Evolutionary conservation across 257 asterid genomes (phyloP), one percentile per base, ranked within the genome.

Genomic region (Craterostigma plantagineum): DNA sequence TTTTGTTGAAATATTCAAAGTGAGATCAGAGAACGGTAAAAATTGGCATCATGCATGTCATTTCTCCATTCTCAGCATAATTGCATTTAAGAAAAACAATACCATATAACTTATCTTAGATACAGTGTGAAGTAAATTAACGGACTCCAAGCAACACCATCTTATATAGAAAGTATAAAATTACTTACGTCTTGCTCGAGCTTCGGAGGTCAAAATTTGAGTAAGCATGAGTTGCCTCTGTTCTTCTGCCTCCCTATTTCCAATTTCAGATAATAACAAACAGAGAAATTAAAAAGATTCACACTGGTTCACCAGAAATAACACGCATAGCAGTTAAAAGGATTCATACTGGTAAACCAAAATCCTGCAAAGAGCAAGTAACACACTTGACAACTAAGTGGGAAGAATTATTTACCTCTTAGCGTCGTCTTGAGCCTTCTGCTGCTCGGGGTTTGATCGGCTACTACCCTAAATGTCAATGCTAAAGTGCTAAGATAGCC

Each of bases 401-500:
- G 44, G 27, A 39, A 36, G 16, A 45, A 16, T 42, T 34, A 46
- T n/a, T 48, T 57, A 87, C 98, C 86, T 82, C 70, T 90, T 83
- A 54, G 92, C 92, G 9, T 90, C 98, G 34, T 82, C 98, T 57
- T 90, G 92, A 33, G 75, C 79, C 18, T 83, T 79, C 65, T 77
- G 92, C 70, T 90, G 92, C 38, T 78, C 95, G 8, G 84, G 52
- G 63, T 54, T 64, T 6, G 30, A 23, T 49, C 66, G 86, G 27
- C 53, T 46, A 60, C 59, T 70, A 61, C 94, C 92, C 98, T 90
- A 53, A 27, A 61, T 37, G 17, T 27, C 55, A 49, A 62, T 8
- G 51, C 49, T 18, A n/a, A 2, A 46, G 15, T 48, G 48, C 44
- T 41, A 49, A 49, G 30, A 2, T 2, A 2, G 30, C 30, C 30